Evolutionary conservation across 768 basidiomycete species (phyloP).

Genomic region (Lentinula boryana): DNA sequence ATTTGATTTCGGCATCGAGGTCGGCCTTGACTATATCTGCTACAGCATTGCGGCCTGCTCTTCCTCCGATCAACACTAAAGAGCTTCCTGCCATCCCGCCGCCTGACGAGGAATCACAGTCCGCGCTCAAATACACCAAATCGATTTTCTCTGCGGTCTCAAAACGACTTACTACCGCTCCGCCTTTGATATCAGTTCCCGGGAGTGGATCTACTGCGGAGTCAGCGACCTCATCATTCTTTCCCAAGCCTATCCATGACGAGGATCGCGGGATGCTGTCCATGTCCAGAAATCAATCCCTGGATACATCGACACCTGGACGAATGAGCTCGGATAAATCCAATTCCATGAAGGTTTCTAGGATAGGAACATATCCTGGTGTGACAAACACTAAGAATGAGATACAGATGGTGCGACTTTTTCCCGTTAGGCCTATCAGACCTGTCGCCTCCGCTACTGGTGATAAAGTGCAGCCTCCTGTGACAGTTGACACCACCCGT

Average conservation of each 20-base stretch:
- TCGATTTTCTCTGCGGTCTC: not conserved
- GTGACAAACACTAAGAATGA: not conserved
- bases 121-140: not conserved
- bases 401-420: not conserved
- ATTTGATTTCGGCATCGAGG: not conserved
- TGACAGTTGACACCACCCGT: not conserved
- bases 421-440: not conserved
- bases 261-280: conserved; percentile 1
- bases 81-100: not conserved
- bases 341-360: not conserved
- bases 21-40: not conserved
- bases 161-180: not conserved
- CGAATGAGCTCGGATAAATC: not conserved
- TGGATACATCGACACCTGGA: not conserved
- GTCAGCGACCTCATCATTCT: conserved; percentile 2
- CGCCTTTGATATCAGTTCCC: not conserved
- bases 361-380: not conserved
- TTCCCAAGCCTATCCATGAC: not conserved
- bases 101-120: not conserved
- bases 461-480: not conserved
- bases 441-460: too few species aligned
- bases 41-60: not conserved
- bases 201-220: not conserved
- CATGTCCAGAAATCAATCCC: not conserved
- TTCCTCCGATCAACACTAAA: conserved; percentile 3